These are phyloP conservation scores for Rusavskia elegans DNA, from an alignment of 495 filamentous ascomycete genomes.

Conservation along the genomic window DNA sequence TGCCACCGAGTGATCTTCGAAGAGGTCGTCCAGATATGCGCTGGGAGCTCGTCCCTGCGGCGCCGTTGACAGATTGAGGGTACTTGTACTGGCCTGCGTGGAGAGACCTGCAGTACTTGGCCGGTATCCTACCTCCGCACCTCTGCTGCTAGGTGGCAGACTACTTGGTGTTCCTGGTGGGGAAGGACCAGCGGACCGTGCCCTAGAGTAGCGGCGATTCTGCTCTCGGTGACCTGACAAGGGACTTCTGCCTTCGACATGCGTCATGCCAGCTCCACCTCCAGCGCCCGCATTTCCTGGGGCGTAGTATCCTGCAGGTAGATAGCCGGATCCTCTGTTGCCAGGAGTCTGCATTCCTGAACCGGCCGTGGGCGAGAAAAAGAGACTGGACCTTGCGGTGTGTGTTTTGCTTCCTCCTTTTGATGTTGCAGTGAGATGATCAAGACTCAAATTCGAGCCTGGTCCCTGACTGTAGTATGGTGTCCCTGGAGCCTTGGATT, in stretches of 20 bases:
- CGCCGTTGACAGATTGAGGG: slow-evolving; percentile 50
- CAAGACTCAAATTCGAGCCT: slow-evolving; percentile 44
- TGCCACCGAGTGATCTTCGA: slow-evolving; percentile 41
- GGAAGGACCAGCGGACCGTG: slow-evolving; percentile 30
- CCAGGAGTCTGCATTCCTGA: slow-evolving; percentile 25
- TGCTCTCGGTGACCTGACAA: slow-evolving; percentile 38
- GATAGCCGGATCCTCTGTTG: slow-evolving; percentile 52
- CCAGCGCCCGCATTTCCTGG: slow-evolving; percentile 40
- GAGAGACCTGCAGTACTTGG: slow-evolving; percentile 19
- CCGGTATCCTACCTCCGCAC: slow-evolving; percentile 10
- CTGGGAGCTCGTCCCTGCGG: slow-evolving; percentile 66
- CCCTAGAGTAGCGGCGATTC: slow-evolving; percentile 30
- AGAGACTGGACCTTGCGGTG: slow-evolving; percentile 43
- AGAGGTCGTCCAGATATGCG: slow-evolving; percentile 83
- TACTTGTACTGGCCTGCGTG: slow-evolving; percentile 46
- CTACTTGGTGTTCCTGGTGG: slow-evolving; percentile 55
- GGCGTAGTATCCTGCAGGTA: slow-evolving; percentile 88
- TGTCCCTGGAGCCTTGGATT: slow-evolving; percentile 29
- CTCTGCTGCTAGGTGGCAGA: slow-evolving; percentile 20
- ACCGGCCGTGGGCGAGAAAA: slow-evolving; percentile 87
- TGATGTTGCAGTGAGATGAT: slow-evolving; percentile 28
- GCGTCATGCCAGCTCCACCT: slow-evolving; percentile 23
- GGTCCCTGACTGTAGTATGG: slow-evolving; percentile 45
- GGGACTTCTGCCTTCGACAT: slow-evolving; percentile 28
- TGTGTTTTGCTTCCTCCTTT: slow-evolving; percentile 27